Evolutionary conservation across 2,329 filamentous ascomycete species (phyloP), one percentile per base, ranked within the genome.

Genomic region (Fusarium sp.): DNA sequence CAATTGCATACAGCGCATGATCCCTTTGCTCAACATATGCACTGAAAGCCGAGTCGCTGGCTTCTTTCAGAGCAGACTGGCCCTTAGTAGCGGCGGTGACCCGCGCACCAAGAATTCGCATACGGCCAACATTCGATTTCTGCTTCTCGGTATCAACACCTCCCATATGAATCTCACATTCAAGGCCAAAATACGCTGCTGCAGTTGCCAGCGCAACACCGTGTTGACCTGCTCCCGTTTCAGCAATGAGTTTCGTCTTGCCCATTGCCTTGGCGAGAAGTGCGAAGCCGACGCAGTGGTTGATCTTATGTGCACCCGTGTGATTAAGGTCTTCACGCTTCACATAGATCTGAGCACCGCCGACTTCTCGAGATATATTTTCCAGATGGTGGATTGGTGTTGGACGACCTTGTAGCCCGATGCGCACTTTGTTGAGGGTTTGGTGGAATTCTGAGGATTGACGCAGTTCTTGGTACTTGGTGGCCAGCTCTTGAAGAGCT

Each of bases 261-360:
- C 40, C 56, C 58, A 61, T 61, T 2, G 58, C 56, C 21, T 61
- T 54, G 2, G 58, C 58, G 10, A 61, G 58, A 0, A 61, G 56
- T 7, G 58, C 56, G 10, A 61, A 61, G 5, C 58, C 58, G 1
- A 61, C 40, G 5, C 58, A 61, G 29, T 61, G 56, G 4, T 61
- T 61, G 11, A 61, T 61, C 9, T 61, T 61, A 4, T 61, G 58
- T 0, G 58, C 58, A 2, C 58, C 58, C 2, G 46, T 61, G 6
- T 61, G 58, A 2, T 61, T 61, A 0, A 61, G 6, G 6, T 61
- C 58, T 13, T 61, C 58, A 0, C 58, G 17, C 9, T 61, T 61
- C 14, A 61, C 56, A 4, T 36, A 54, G 1, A 61, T 46, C 1
- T 61, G 56, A 36, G 56, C 58, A 4, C 58, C 56, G 0, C 56